phyloP scores from a whole-genome alignment of 179 eudicot species.

The Heliamphora ciliata region DNA sequence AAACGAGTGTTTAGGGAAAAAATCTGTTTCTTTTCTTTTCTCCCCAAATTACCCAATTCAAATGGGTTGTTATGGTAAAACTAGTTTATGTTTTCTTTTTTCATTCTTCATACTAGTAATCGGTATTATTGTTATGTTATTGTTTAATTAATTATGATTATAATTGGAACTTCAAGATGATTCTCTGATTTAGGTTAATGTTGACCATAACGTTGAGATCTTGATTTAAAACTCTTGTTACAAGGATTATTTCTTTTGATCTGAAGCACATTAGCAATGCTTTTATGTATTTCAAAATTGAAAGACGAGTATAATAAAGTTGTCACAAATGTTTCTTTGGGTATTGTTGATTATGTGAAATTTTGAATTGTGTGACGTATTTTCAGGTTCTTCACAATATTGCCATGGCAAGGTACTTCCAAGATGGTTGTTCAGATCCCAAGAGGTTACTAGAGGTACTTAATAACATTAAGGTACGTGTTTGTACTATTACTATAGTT shows the following conservation, averaged over 20 bases:
- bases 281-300: background rate
- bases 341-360: background rate
- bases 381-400: constrained; percentile 70
- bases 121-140: background rate
- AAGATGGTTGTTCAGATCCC: constrained; percentile 73
- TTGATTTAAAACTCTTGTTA: background rate
- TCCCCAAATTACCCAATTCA: too few relatives aligned
- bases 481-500: constrained; percentile 2
- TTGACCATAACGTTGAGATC: background rate
- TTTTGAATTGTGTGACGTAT: background rate
- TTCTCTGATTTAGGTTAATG: background rate
- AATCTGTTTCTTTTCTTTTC: too few relatives aligned
- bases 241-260: too few relatives aligned
- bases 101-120: background rate
- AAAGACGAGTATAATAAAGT: too few relatives aligned
- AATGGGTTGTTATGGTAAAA: too few relatives aligned
- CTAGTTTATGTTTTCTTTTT: too few relatives aligned
- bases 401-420: constrained; percentile 54
- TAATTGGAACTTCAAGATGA: background rate
- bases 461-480: constrained; percentile 58
- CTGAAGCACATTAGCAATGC: background rate
- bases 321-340: background rate
- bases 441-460: constrained; percentile 64
- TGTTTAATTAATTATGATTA: background rate
- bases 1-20: too few relatives aligned